Base-by-base conservation (phyloP, 2,329 filamentous ascomycete species). In the Colletotrichum tropicale region DNA sequence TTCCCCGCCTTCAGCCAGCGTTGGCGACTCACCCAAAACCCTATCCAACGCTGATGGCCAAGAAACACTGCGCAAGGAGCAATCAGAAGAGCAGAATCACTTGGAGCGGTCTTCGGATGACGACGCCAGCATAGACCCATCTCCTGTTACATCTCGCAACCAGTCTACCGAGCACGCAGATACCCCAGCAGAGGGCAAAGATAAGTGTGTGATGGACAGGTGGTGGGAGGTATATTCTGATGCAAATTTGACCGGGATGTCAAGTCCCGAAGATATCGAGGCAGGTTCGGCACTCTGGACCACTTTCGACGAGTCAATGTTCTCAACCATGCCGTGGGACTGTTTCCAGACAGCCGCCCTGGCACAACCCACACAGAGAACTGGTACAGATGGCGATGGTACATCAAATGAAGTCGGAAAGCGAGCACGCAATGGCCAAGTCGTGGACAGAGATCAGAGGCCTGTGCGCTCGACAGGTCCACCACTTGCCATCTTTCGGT, bases 101-200 rank as follows among this genome's bases (percentile, higher is more conserved):
- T 48, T 48, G 43, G 43, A 6, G 10, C 10, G n/a, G 43, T 21
- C 43, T 13, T 21, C n/a, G n/a, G 43, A 21, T 48, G 43, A 13
- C 43, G n/a, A 48, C n/a, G 43, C 10, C 0, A 13, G 18, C 43
- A 48, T 48, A 13, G 10, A 13, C 43, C 43, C n/a, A 48, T 48
- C 43, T 13, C 0, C 43, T 4, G n/a, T 0, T 13, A n/a, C 43
- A 48, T 48, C 43, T 21, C 0, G 0, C 43, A 21, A 12, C 18
- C 18, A 48, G 43, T 48, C n/a, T 13, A n/a, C n/a, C 43, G 43
- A 48, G 0, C 43, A 48, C 10, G 10, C 43, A 18, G n/a, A 21
- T 21, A 21, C n/a, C 43, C 6, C 43, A 12, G 21, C n/a, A 21
- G 43, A 10, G 18, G n/a, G 3, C 10, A 12, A 48, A 48, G 43